phyloP scores from a whole-genome alignment of 2,329 filamentous ascomycete genomes.

The Paracorniculantispora psalliotae region DNA sequence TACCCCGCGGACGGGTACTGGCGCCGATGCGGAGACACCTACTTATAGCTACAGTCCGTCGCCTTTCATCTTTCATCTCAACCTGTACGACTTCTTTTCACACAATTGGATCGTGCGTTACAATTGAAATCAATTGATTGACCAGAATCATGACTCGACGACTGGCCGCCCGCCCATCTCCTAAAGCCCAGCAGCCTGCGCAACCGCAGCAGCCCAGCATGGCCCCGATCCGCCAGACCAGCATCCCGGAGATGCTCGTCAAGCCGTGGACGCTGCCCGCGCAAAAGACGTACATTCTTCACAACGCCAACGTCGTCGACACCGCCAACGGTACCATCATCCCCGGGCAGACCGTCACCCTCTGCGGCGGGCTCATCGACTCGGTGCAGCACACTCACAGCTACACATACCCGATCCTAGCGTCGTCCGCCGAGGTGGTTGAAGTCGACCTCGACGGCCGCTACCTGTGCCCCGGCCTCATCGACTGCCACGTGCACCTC shows the following conservation, averaged over 20 bases:
- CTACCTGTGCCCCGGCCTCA: slow-evolving; percentile 29
- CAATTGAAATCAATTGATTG: background rate
- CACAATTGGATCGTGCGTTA: background rate
- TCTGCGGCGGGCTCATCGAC: slow-evolving; percentile 31
- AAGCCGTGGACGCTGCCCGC: slow-evolving; percentile 32
- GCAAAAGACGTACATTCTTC: slow-evolving; percentile 31
- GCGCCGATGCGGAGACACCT: slow-evolving; percentile 5
- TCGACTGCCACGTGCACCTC: slow-evolving; percentile 31
- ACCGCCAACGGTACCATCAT: slow-evolving; percentile 28
- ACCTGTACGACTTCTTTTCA: background rate
- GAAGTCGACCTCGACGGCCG: slow-evolving; percentile 22
- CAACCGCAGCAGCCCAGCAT: background rate
- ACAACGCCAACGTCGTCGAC: slow-evolving; percentile 42
- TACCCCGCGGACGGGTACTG: slow-evolving; percentile 8
- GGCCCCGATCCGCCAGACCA: background rate
- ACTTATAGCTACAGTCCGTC: background rate
- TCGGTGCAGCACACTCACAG: slow-evolving; percentile 17
- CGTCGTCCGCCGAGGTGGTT: slow-evolving; percentile 8
- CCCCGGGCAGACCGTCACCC: slow-evolving; percentile 26
- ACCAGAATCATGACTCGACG: background rate
- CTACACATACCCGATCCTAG: background rate
- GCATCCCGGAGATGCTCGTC: slow-evolving; percentile 20
- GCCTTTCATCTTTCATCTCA: background rate
- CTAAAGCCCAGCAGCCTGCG: background rate
- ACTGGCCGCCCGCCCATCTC: background rate